Percentiles rank a stretch among this genome's conserved stretches.
These are phyloP conservation scores for Parmelia sp. DNA, from an alignment of 495 filamentous ascomycete species.

Conservation along the genomic window DNA sequence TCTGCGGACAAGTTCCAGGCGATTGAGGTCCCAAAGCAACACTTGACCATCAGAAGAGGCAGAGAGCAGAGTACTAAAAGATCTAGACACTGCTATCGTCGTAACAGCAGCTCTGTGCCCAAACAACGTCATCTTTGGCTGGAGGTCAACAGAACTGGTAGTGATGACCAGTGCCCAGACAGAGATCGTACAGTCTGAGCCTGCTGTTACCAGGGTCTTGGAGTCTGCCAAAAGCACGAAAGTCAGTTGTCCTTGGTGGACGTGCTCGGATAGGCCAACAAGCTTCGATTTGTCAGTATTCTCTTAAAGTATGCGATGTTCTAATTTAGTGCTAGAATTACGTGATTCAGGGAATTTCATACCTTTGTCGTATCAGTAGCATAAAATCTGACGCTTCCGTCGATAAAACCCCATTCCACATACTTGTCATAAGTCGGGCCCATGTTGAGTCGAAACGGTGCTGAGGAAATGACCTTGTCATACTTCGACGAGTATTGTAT, in stretches of 20 bases:
- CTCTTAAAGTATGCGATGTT: neutral
- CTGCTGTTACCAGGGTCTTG: slow-evolving; percentile 81
- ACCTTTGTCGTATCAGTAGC: slow-evolving; percentile 67
- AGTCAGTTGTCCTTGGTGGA: slow-evolving; percentile 83
- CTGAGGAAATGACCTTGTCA: slow-evolving; percentile 79
- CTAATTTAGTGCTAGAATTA: too few species aligned
- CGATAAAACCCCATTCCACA: slow-evolving; percentile 93
- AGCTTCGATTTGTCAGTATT: slow-evolving; percentile 33
- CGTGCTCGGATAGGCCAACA: slow-evolving; percentile 83
- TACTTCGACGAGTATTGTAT: slow-evolving; percentile 71
- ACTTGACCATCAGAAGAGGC: slow-evolving; percentile 74
- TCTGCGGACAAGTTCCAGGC: slow-evolving; percentile 74
- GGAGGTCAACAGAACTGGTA: slow-evolving; percentile 66
- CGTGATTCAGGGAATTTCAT: too few species aligned
- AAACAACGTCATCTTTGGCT: slow-evolving; percentile 75
- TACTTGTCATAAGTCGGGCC: slow-evolving; percentile 83
- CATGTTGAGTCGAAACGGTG: slow-evolving; percentile 75
- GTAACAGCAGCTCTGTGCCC: slow-evolving; percentile 80
- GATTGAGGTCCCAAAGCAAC: slow-evolving; percentile 90
- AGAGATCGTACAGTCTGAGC: slow-evolving; percentile 83
- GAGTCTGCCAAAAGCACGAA: slow-evolving; percentile 79
- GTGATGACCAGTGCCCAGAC: slow-evolving; percentile 65
- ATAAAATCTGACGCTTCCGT: slow-evolving; percentile 88
- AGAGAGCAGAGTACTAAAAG: slow-evolving; percentile 79
- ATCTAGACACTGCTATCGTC: slow-evolving; percentile 72